Percentiles rank a stretch among this genome's conserved stretches.
These are phyloP conservation scores for Xylogone sp. DNA, from an alignment of 2,329 filamentous ascomycete genomes.

Conservation along the genomic window DNA sequence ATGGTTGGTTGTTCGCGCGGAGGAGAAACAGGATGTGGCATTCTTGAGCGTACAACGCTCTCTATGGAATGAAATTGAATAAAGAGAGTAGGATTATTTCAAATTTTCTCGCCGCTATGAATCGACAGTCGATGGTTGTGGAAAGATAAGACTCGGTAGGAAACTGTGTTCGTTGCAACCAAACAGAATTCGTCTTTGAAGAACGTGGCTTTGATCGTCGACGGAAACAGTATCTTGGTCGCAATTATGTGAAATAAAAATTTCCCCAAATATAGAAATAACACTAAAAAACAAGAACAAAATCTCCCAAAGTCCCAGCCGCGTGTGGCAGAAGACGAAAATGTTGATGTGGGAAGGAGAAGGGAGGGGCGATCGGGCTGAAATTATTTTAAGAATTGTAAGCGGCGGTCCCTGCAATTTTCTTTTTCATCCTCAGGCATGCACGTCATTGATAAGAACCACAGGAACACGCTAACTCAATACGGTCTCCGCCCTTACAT, in stretches of 20 bases:
- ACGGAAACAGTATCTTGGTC: neutral
- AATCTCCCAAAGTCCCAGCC: constrained; percentile 22
- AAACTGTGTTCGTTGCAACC: neutral
- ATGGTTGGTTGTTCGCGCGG: constrained; percentile 38
- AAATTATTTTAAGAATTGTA: neutral
- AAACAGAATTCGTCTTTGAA: neutral
- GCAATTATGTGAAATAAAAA: neutral
- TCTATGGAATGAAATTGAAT: constrained; percentile 8
- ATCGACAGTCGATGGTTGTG: neutral
- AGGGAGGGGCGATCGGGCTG: constrained; percentile 4
- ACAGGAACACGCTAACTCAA: neutral
- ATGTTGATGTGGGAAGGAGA: constrained; percentile 6
- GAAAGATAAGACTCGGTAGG: constrained; percentile 1
- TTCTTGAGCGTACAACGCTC: constrained; percentile 29
- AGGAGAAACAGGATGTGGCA: constrained; percentile 43
- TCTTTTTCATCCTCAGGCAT: neutral
- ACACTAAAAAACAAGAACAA: constrained; percentile 7
- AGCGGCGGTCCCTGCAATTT: neutral
- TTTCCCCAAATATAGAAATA: neutral
- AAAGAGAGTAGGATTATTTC: neutral
- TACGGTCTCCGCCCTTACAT: neutral
- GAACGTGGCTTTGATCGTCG: neutral
- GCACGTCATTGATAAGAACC: neutral
- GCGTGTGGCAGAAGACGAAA: constrained; percentile 27
- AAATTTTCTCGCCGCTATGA: neutral